Base-by-base conservation (phyloP, 805 yeast species). In the Brettanomyces bruxellensis region DNA sequence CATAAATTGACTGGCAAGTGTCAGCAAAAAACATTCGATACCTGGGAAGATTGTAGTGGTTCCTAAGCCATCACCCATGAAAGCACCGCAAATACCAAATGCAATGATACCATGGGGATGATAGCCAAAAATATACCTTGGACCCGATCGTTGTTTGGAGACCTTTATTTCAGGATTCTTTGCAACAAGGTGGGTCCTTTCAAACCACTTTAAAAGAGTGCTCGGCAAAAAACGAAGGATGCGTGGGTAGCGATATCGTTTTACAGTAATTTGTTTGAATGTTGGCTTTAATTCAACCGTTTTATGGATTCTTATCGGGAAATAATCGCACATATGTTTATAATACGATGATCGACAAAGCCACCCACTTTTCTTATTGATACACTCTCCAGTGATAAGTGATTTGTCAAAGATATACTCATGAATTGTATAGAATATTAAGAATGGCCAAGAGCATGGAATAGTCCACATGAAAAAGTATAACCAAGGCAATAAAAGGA, bases 21-120 rank as follows among this genome's bases (percentile, higher is more conserved):
- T 93, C 59, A 93, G 69, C 3, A 90, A 73, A 45, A 89, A 82
- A 0, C 80, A 71, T 4, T 80, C 78, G n/a, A 93, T 78, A 0
- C 96, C 96, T 0, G 98, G 96, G 52, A 91, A 87, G 9, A 78
- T 52, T 18, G 73, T 63, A 22, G 77, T 68, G 73, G 32, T 35
- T 4, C 22, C 12, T 13, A 35, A 79, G 22, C 93, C 90, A 49
- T 89, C 88, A 2, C 95, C 86, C 0, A 82, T 88, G 50, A 50
- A 34, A 4, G 83, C 81, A 1, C 95, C 95, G 61, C 90, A 81
- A 1, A 83, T 90, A 3, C 97, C 96, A 75, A 90, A 73, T 1
- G 95, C 86, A 11, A 90, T 89, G 13, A 91, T 90, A 0, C 99
- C 99, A 62, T 93, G 99, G 0, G 99, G 99, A 63, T 90, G 97